phyloP scores from a whole-genome alignment of 1,284 basidiomycete species.

The Lignosus rhinocerotis region DNA sequence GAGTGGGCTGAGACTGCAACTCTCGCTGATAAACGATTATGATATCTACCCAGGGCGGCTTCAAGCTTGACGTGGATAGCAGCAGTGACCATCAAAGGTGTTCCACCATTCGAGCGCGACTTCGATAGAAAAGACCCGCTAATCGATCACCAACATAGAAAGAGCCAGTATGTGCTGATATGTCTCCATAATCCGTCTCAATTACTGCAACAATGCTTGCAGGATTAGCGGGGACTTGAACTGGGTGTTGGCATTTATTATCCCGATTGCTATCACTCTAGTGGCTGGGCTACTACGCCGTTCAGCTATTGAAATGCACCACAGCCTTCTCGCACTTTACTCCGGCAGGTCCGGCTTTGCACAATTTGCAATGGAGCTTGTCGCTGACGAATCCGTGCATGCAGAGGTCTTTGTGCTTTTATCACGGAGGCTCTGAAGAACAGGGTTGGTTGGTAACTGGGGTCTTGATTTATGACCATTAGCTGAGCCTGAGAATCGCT shows the following conservation, averaged over 20 bases:
- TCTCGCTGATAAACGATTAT: neutral
- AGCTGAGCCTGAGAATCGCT: neutral
- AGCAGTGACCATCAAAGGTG: constrained; percentile 38
- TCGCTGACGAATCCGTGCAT: neutral
- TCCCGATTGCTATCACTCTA: constrained; percentile 44
- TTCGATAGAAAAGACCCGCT: constrained; percentile 52
- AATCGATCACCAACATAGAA: constrained; percentile 52
- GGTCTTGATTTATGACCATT: neutral
- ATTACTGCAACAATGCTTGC: neutral
- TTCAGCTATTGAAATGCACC: constrained; percentile 55
- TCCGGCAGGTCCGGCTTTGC: constrained; percentile 43
- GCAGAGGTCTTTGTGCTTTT: constrained; percentile 47
- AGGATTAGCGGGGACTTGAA: constrained; percentile 54
- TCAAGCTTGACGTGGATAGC: constrained; percentile 46
- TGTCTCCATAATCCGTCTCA: neutral
- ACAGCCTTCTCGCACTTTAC: constrained; percentile 52
- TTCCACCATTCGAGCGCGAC: constrained; percentile 54
- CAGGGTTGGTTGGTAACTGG: constrained; percentile 46
- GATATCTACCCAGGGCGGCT: constrained; percentile 39
- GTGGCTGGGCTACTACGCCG: constrained; percentile 40
- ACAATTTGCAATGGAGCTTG: neutral
- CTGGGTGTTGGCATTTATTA: constrained; percentile 43
- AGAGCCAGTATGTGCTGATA: constrained; percentile 43
- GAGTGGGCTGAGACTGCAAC: neutral
- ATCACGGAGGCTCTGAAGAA: constrained; percentile 61